phyloP scores from a whole-genome alignment of 176 grass and related monocot genomes.

The Bromus sterilis region DNA sequence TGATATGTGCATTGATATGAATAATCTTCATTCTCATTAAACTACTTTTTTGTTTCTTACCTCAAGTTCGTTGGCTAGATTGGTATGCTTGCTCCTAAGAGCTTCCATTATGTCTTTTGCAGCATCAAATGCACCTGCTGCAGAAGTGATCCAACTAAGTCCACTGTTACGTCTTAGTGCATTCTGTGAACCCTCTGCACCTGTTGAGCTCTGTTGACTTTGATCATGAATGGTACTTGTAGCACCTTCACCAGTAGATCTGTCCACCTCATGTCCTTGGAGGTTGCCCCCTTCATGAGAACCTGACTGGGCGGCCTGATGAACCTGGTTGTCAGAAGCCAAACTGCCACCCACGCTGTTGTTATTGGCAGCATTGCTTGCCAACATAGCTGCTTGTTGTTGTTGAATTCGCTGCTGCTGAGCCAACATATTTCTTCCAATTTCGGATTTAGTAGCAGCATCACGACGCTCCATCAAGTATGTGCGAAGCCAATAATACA shows the following conservation, averaged over 20 bases:
- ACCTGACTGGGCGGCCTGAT: slow-evolving; percentile 50
- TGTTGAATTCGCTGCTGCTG: slow-evolving; percentile 98
- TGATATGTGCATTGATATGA: background rate
- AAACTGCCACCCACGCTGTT: slow-evolving; percentile 38
- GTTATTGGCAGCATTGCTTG: slow-evolving; percentile 55
- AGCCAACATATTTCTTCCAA: slow-evolving; percentile 71
- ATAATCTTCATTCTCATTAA: background rate
- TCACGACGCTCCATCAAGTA: slow-evolving; percentile 98
- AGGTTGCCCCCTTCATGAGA: slow-evolving; percentile 74
- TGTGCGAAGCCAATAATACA: slow-evolving; percentile 97
- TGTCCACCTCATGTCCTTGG: slow-evolving; percentile 69
- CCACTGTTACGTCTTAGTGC: slow-evolving; percentile 55
- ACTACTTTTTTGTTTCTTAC: slow-evolving; percentile 16
- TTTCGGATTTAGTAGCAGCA: slow-evolving; percentile 92
- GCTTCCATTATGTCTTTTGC: slow-evolving; percentile 99
- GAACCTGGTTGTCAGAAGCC: slow-evolving; percentile 52
- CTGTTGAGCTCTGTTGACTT: slow-evolving; percentile 53
- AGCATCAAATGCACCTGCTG: slow-evolving; percentile 93
- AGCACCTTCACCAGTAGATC: slow-evolving; percentile 58
- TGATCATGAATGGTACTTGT: slow-evolving; percentile 56
- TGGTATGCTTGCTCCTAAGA: slow-evolving; percentile 92
- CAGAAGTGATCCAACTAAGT: slow-evolving; percentile 67
- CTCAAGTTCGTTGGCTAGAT: slow-evolving; percentile 56
- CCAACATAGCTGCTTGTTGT: slow-evolving; percentile 66
- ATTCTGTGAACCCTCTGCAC: slow-evolving; percentile 46